Evolutionary conservation across 257 asterid species (phyloP).

Genomic region (Ocimum tenuiflorum): DNA sequence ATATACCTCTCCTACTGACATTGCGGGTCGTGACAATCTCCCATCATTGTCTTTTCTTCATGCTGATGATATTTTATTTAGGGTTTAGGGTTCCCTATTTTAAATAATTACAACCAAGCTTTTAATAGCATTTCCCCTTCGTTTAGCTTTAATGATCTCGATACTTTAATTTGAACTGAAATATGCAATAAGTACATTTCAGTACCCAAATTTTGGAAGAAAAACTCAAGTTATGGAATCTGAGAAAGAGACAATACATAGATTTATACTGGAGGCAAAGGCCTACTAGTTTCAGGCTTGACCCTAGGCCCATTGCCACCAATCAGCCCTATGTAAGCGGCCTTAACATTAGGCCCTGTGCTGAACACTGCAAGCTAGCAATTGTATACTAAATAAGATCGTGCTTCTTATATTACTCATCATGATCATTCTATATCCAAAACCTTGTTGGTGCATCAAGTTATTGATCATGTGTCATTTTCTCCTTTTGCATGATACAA

Average conservation of each 20-base stretch:
- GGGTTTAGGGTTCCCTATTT: no score
- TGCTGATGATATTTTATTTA: no score
- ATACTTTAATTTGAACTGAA: not conserved
- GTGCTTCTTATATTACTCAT: not conserved
- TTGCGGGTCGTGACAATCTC: no score
- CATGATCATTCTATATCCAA: not conserved
- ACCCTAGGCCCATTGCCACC: not conserved
- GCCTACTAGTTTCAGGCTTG: not conserved
- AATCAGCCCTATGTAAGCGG: not conserved
- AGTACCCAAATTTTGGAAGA: not conserved
- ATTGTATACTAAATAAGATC: not conserved
- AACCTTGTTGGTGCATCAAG: constrained; percentile 12
- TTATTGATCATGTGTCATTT: constrained; percentile 11
- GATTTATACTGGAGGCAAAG: not conserved
- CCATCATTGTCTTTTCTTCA: no score
- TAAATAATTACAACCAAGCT: not conserved
- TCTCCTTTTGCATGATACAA: constrained; percentile 15
- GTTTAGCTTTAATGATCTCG: not conserved
- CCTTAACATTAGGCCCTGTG: not conserved
- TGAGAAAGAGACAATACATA: not conserved
- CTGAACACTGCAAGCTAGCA: not conserved
- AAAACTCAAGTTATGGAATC: not conserved
- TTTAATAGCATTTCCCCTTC: not conserved
- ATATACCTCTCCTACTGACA: no score
- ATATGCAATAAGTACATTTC: not conserved